Evolutionary conservation across 129 eudicot genomes (phyloP).

Genomic region (Flaveria brownii): DNA sequence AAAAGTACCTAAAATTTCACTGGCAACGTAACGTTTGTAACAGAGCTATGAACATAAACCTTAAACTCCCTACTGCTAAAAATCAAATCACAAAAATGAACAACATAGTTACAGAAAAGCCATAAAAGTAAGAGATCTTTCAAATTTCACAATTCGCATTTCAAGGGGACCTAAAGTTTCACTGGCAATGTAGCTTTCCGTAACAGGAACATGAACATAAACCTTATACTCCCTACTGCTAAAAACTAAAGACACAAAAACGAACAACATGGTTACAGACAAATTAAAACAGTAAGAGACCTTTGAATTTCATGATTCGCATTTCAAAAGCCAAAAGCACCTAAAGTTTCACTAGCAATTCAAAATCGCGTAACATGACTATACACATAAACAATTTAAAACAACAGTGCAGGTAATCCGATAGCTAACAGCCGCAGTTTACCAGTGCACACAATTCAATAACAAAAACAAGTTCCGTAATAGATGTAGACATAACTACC

Average conservation of each 20-base stretch:
- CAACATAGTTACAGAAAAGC: background rate
- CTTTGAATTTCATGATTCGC: too few species aligned
- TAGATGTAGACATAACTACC: constrained; percentile 35
- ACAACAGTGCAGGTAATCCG: background rate
- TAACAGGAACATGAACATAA: background rate
- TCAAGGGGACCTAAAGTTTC: background rate
- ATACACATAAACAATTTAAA: background rate
- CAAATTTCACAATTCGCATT: background rate
- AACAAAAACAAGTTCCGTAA: background rate
- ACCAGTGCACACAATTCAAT: background rate
- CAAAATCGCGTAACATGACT: background rate
- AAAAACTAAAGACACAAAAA: too few species aligned
- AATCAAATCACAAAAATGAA: background rate
- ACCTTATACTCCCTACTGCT: background rate
- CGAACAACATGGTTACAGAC: too few species aligned
- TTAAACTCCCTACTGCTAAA: background rate
- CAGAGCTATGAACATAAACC: background rate
- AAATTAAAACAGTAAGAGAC: too few species aligned
- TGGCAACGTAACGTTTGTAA: too few species aligned
- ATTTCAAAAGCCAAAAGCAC: too few species aligned
- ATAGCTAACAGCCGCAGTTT: background rate
- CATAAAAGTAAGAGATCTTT: background rate
- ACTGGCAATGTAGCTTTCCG: background rate
- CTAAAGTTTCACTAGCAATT: too few species aligned
- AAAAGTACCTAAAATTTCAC: too few species aligned